Evolutionary conservation across 805 yeast genomes (phyloP), one percentile per base, ranked within the genome.

Genomic region (Nakazawaea siamensis): DNA sequence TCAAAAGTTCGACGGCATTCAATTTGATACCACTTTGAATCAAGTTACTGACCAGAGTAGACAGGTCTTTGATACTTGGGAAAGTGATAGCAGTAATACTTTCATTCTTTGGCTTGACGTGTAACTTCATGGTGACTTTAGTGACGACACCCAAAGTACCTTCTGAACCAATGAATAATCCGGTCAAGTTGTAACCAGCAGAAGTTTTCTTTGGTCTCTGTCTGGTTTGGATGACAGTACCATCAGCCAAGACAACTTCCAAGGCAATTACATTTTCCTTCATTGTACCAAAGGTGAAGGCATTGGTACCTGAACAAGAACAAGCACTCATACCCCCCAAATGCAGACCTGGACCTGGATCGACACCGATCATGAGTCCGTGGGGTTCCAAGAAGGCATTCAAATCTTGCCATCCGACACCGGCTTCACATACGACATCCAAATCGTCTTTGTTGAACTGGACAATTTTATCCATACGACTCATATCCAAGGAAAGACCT

Each of bases 251-350:
- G 7, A 80, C 90, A 17, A 77, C 85, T 2, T 83, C 79, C 41
- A 80, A 52, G 35, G 73, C 70, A 13, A 79, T 62, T 18, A 81
- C 80, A 50, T 80, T 79, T 40, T 79, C 84, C 44, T 75, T 76
- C 85, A 80, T 80, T 6, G 88, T 78, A n/a, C 88, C 88, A 52
- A 76, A 80, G 38, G 72, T 64, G 35, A 73, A 77, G 2, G 88
- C 85, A 47, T 80, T 80, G n/a, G 86, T 77, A 8, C 87, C 88
- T 12, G 82, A 74, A 33, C 85, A 81, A 7, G 80, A 72, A 3
- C 82, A 80, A 24, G 72, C 79, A 31, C 77, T 73, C 88, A 81
- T 80, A 3, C 88, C 88, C 19, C 81, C 87, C 39, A 80, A 70
- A 33, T 75, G 63, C 2, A 88, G 88, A 12, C 85, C 85, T 41